Conservation (phyloP, 1,284 basidiomycete genomes). For the Lentinula novae-zelandiae region DNA sequence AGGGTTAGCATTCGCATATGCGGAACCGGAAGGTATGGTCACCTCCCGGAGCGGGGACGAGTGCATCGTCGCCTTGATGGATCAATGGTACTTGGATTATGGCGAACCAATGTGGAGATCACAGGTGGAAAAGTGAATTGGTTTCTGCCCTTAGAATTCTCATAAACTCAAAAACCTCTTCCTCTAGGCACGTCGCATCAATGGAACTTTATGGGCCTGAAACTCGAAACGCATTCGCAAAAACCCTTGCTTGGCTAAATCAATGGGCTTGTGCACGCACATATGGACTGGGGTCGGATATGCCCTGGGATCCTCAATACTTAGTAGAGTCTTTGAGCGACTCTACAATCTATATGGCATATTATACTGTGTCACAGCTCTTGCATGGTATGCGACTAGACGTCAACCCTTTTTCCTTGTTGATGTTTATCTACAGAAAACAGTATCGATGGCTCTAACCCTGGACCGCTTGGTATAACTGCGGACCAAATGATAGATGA, state of each 20-base stretch:
- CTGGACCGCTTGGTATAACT: slow-evolving; percentile 83
- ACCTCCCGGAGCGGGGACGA: slow-evolving; percentile 91
- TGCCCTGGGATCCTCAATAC: slow-evolving; percentile 97
- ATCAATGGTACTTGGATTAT: slow-evolving; percentile 99
- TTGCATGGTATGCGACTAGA: slow-evolving; percentile 63
- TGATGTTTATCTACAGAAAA: slow-evolving; percentile 38
- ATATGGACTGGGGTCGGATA: slow-evolving; percentile 93
- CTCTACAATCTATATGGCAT: slow-evolving; percentile 99
- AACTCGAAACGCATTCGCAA: slow-evolving; percentile 91
- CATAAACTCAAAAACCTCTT: not conserved
- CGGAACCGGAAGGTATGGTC: slow-evolving; percentile 93
- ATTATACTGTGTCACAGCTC: slow-evolving; percentile 93
- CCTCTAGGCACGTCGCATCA: slow-evolving; percentile 64
- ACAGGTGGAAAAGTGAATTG: slow-evolving; percentile 74
- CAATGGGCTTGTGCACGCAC: slow-evolving; percentile 99
- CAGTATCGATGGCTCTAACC: slow-evolving; percentile 74
- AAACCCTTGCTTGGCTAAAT: slow-evolving; percentile 92
- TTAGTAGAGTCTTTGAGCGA: slow-evolving; percentile 96
- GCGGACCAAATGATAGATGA: slow-evolving; percentile 96
- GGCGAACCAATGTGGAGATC: slow-evolving; percentile 89
- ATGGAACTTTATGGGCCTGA: slow-evolving; percentile 92
- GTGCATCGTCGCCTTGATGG: slow-evolving; percentile 96
- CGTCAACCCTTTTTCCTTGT: not conserved
- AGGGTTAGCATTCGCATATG: slow-evolving; percentile 85
- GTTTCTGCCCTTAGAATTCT: not conserved